Base-by-base conservation (phyloP, 2,329 filamentous ascomycete species). In the Dothideomycetes sp. region DNA sequence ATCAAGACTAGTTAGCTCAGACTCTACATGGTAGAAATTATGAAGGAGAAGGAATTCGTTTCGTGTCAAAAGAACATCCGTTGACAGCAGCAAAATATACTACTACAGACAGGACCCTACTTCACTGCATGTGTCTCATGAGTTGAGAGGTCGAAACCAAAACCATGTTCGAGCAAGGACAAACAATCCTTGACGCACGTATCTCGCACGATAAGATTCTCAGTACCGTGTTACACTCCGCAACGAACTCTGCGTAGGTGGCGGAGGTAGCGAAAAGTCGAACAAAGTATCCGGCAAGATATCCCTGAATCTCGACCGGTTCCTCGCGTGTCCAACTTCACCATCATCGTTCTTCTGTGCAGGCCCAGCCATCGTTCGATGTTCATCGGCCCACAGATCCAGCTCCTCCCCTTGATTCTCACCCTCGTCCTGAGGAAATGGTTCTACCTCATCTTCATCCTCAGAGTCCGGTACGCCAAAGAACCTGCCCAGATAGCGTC, bases 271-370 rank as follows among this genome's bases (percentile, higher is more conserved):
- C 9, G 32, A 45, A 17, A 45, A 47, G 18, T 47, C 45, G 4
- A 47, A 31, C 31, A 47, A 24, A 6, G 38, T 47, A 28, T 47
- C 45, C 4, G 45, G 45, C 20, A 47, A 12, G 4, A 47, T 33
- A 8, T 47, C 39, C 19, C 30, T 32, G 7, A 33, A 34, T 27
- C 35, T 37, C 3, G 19, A 22, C 3, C 22, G 29, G 6, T 12
- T 25, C 15, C 12, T 31, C 4, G 18, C 28, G 19, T 24, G n/a
- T 13, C 30, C 45, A 15, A 3, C 20, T 3, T 32, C 8, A n/a
- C 29, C 36, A 5, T 37, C 11, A 4, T 42, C 20, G 20, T 16
- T 19, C 16, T 16, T 18, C 11, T 9, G 9, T 11, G 9, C 9
- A 9, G 9, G 9, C 10, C 9, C 13, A 16, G 9, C 10, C 9